A percentile compares a stretch with the other conserved stretches of the same genome.
Conservation (phyloP, 495 filamentous ascomycete species). For the Penicillium taxi region DNA sequence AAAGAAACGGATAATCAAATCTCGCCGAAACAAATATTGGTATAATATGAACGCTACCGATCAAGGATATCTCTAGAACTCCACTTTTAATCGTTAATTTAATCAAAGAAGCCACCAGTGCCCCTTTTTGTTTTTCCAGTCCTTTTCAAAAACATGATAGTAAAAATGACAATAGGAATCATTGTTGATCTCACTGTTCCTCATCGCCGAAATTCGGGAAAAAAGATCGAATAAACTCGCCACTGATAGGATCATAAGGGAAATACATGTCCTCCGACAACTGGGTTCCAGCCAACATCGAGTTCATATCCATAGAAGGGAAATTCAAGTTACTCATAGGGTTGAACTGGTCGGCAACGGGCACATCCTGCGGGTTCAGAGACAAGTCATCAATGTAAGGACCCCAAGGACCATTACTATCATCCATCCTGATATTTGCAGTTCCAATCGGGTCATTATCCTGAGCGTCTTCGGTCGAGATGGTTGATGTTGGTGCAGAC, state of each 20-base stretch:
- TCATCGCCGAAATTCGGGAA: constrained; percentile 30
- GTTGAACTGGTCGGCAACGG: constrained; percentile 2
- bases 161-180: background rate
- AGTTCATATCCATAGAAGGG: constrained; percentile 6
- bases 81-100: too few relatives aligned
- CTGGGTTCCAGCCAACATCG: constrained; percentile 7
- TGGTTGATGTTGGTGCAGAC: constrained; percentile 8
- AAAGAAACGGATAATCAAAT: too few relatives aligned
- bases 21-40: too few relatives aligned
- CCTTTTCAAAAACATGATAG: background rate
- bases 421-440: too few relatives aligned
- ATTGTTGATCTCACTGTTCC: constrained; percentile 9
- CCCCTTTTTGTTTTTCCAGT: too few relatives aligned
- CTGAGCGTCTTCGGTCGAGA: constrained; percentile 1
- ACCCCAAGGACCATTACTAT: constrained; percentile 9
- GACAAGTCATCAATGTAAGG: constrained; percentile 8
- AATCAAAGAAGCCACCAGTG: too few relatives aligned
- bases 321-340: too few relatives aligned
- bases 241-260: constrained; percentile 40
- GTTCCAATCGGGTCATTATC: background rate
- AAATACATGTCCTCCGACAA: constrained; percentile 29
- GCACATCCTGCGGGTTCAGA: background rate
- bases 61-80: too few relatives aligned
- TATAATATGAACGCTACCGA: too few relatives aligned
- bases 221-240: constrained; percentile 40